A percentile compares a stretch with the other conserved stretches of the same genome.
phyloP scores from a whole-genome alignment of 2,329 filamentous ascomycete species.

The Tolypocladium paradoxum region DNA sequence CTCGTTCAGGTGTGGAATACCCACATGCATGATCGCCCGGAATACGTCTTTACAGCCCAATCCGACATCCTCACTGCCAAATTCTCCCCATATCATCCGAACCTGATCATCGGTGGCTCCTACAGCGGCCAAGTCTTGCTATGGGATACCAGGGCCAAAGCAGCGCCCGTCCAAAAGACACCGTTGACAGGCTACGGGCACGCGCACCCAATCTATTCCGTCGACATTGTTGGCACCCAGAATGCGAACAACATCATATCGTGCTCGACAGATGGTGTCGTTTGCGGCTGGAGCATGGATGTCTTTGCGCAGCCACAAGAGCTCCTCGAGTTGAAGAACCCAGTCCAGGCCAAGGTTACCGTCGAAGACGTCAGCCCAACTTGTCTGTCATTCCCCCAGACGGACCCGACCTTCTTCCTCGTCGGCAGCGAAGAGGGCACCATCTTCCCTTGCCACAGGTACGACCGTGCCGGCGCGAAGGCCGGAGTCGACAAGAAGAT shows the following conservation, averaged over 20 bases:
- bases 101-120: slow-evolving; percentile 87
- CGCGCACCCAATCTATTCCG: slow-evolving; percentile 90
- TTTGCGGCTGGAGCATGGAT: slow-evolving; percentile 95
- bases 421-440: slow-evolving; percentile 93
- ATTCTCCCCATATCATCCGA: slow-evolving; percentile 97
- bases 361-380: slow-evolving; percentile 93
- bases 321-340: slow-evolving; percentile 76
- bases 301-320: slow-evolving; percentile 97
- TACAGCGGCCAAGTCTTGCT: slow-evolving; percentile 94
- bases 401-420: slow-evolving; percentile 95
- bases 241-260: slow-evolving; percentile 99
- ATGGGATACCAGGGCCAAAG: slow-evolving; percentile 90
- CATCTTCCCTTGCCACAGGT: slow-evolving; percentile 93
- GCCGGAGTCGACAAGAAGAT: slow-evolving; percentile 86
- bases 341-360: slow-evolving; percentile 61
- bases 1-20: slow-evolving; percentile 95
- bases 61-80: slow-evolving; percentile 92
- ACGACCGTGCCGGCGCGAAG: slow-evolving; percentile 94
- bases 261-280: slow-evolving; percentile 89
- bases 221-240: slow-evolving; percentile 93
- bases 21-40: slow-evolving; percentile 85
- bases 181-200: slow-evolving; percentile 90
- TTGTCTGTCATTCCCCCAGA: slow-evolving; percentile 86
- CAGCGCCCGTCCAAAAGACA: slow-evolving; percentile 88
- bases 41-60: slow-evolving; percentile 93